phyloP scores from a whole-genome alignment of 352 stramenopile species.

The Pythium aquatile region DNA sequence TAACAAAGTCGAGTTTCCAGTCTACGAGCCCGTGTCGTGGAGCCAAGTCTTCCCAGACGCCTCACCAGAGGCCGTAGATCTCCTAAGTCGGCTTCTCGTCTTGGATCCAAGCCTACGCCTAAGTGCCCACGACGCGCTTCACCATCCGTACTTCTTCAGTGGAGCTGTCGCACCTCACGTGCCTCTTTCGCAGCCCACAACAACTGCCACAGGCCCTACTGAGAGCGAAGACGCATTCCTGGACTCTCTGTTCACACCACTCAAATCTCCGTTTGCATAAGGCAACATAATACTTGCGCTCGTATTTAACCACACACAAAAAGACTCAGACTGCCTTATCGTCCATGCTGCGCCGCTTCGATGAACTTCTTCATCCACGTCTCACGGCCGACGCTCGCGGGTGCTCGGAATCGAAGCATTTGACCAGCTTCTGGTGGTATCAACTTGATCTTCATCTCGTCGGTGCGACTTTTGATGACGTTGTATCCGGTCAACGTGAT shows the following conservation, averaged over 20 bases:
- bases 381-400: constrained; percentile 69
- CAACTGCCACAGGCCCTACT: too few species aligned
- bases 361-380: constrained; percentile 78
- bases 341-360: constrained; percentile 55
- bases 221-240: constrained; percentile 24
- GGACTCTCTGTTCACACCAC: constrained; percentile 18
- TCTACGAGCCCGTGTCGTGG: constrained; percentile 46
- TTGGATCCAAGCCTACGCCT: constrained; percentile 39
- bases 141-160: constrained; percentile 21
- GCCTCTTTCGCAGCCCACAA: constrained; percentile 11
- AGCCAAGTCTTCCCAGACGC: constrained; percentile 48
- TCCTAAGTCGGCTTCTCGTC: constrained; percentile 42
- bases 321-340: constrained; percentile 1
- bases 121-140: constrained; percentile 39
- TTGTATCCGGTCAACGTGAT: constrained; percentile 65
- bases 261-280: constrained; percentile 16
- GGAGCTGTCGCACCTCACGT: neutral
- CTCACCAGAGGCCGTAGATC: constrained; percentile 38
- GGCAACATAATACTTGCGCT: neutral
- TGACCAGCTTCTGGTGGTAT: constrained; percentile 59
- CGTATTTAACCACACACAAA: constrained; percentile 5
- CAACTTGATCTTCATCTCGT: constrained; percentile 82
- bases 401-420: constrained; percentile 73
- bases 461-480: constrained; percentile 66
- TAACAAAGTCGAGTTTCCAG: constrained; percentile 65